Base-by-base conservation (phyloP, 2,329 filamentous ascomycete species). In the Scopulariopsis brevicaulis region DNA sequence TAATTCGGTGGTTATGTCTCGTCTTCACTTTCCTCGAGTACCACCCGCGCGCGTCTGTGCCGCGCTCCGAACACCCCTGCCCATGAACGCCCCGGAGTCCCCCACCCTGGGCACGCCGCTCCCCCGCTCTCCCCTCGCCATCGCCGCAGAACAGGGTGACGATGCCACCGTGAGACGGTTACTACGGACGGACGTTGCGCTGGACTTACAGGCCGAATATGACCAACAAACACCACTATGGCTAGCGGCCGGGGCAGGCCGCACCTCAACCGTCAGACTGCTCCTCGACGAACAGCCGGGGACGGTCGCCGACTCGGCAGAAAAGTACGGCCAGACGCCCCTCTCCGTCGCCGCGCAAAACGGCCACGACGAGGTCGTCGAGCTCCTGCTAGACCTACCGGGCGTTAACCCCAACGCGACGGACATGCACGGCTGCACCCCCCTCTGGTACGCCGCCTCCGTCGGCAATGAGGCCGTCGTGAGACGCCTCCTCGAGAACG, bases 321-420 rank as follows among this genome's bases (percentile, higher is more conserved):
- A 59, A 34, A 32, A 32, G 20, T 56, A 59, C 50, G 60, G 61
- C 20, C 57, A 60, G 46, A 64, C 61, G 4, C 61, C 63, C 10
- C 58, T 64, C 12, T 62, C 60, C 24, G 55, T 60, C 7, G 62
- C 63, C 11, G 60, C 63, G n/a, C 58, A 61, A 53, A 62, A 60
- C 35, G 60, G 62, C n/a, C 48, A 63, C 24, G 53, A 50, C n/a
- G 60, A 56, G 10, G 58, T 62, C 24, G 63, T 63, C 6, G 55
- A 58, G 12, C 57, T 63, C 11, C 57, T 65, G 12, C 58, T 63
- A 28, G 57, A 53, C 35, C 58, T 57, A 12, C 55, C 59, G 15
- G 57, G 56, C 25, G 63, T 59, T n/a, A 52, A 59, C 1, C 60
- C 53, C 12, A 56, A 63, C 37, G 20, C 55, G 12, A 59, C 57